Conservation (phyloP, 2,329 filamentous ascomycete species). For the Aspergillus texensis region DNA sequence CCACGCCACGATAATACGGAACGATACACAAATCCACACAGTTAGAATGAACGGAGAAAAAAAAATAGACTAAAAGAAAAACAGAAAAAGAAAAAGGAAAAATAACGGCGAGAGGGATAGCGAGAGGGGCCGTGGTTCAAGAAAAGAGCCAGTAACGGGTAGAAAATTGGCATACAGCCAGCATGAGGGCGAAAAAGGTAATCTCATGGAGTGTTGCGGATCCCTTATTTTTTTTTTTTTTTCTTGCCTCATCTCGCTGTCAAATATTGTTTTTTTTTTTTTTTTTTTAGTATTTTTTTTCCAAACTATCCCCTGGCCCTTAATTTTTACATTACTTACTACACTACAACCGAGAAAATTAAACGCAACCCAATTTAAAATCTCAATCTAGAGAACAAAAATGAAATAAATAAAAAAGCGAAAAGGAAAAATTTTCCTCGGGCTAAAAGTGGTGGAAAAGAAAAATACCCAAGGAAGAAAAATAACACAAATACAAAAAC, state of each 20-base stretch:
- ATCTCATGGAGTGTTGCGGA: slow-evolving; percentile 25
- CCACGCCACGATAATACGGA: slow-evolving; percentile 2
- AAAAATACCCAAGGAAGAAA: neutral
- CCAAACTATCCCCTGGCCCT: neutral
- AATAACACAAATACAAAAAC: neutral
- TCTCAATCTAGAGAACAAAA: neutral
- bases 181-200: slow-evolving; percentile 27
- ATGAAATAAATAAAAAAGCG: neutral
- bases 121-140: slow-evolving; percentile 22
- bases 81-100: neutral
- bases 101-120: neutral
- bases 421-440: neutral
- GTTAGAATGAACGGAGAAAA: neutral
- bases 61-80: slow-evolving; percentile 3
- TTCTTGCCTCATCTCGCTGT: neutral
- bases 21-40: neutral
- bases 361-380: neutral
- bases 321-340: neutral
- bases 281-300: neutral
- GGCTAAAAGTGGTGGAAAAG: neutral
- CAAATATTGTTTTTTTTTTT: neutral
- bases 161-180: slow-evolving; percentile 22
- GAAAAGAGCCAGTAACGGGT: slow-evolving; percentile 21
- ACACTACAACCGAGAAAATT: slow-evolving; percentile 1
- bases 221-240: slow-evolving; percentile 14